These are phyloP conservation scores for Salix suchowensis DNA, from an alignment of 345 rosid genomes.

Conservation along the genomic window DNA sequence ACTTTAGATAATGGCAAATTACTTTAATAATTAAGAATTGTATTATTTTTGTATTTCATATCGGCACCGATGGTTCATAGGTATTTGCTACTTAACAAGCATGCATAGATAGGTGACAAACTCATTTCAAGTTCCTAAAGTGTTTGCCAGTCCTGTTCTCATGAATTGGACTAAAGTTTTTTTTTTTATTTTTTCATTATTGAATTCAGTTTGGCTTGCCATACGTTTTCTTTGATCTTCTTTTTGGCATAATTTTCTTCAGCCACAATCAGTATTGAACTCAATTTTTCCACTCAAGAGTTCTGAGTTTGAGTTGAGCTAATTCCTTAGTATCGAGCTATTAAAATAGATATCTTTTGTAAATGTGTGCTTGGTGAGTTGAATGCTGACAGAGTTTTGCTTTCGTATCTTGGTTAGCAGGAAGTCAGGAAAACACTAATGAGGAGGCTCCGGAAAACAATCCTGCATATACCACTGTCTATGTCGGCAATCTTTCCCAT, in stretches of 20 bases:
- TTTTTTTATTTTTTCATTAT: neutral
- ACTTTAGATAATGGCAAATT: neutral
- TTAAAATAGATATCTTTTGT: neutral
- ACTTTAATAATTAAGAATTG: neutral
- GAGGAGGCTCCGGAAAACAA: conserved; percentile 88
- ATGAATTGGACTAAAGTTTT: neutral
- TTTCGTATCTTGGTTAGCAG: conserved; percentile 43
- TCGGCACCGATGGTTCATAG: neutral
- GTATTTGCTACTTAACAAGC: neutral
- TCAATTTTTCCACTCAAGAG: neutral
- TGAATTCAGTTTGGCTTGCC: neutral
- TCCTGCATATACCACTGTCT: conserved; percentile 88
- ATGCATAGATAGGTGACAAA: neutral
- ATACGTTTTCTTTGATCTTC: neutral
- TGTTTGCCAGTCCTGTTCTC: neutral
- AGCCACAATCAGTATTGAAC: neutral
- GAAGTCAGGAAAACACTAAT: conserved; percentile 68
- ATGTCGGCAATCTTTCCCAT: conserved; percentile 91
- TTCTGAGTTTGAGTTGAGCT: neutral
- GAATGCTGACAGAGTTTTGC: neutral
- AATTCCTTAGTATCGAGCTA: neutral
- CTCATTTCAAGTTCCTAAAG: neutral
- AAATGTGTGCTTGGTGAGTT: neutral
- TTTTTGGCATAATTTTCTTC: neutral
- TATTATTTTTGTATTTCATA: neutral